Evolutionary conservation across 2,329 filamentous ascomycete species (phyloP).

Genomic region (Hawksworthiomyces lignivorus): DNA sequence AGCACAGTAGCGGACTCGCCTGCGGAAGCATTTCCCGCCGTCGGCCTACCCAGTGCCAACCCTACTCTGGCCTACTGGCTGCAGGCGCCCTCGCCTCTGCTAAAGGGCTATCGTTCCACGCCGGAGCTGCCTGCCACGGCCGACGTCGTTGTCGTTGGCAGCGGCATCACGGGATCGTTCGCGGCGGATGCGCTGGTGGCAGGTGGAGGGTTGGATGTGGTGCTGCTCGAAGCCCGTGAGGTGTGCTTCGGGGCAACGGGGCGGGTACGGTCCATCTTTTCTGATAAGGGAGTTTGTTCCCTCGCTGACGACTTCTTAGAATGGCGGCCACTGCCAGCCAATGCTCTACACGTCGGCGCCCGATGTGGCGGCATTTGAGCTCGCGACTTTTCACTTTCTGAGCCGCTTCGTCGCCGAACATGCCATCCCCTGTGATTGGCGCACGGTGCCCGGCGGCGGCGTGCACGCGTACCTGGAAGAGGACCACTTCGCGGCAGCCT

Average conservation of each 20-base stretch:
- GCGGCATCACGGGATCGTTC: constrained; percentile 69
- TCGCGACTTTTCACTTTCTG: constrained; percentile 58
- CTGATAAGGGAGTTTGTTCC: too few species aligned
- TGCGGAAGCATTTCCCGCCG: constrained; percentile 11
- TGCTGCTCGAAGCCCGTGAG: constrained; percentile 72
- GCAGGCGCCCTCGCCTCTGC: constrained; percentile 52
- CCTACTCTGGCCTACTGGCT: constrained; percentile 69
- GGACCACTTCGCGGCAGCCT: constrained; percentile 45
- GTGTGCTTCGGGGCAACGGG: constrained; percentile 79
- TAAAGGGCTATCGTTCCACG: constrained; percentile 63
- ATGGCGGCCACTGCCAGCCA: constrained; percentile 70
- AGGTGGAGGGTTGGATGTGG: constrained; percentile 39
- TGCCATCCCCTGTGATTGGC: constrained; percentile 63
- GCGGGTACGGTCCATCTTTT: too few species aligned
- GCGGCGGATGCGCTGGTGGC: constrained; percentile 55
- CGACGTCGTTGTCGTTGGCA: constrained; percentile 66
- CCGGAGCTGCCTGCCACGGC: constrained; percentile 51
- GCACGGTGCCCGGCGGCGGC: constrained; percentile 41
- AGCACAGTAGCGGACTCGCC: too few species aligned
- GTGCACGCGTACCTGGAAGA: constrained; percentile 56
- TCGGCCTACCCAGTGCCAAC: constrained; percentile 51
- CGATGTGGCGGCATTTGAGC: constrained; percentile 62
- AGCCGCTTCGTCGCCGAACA: constrained; percentile 48
- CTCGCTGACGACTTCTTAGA: too few species aligned
- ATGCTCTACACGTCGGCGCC: constrained; percentile 53